These are phyloP conservation scores for Pulicaria dysenterica DNA, from an alignment of 129 eudicot species.

Conservation along the genomic window DNA sequence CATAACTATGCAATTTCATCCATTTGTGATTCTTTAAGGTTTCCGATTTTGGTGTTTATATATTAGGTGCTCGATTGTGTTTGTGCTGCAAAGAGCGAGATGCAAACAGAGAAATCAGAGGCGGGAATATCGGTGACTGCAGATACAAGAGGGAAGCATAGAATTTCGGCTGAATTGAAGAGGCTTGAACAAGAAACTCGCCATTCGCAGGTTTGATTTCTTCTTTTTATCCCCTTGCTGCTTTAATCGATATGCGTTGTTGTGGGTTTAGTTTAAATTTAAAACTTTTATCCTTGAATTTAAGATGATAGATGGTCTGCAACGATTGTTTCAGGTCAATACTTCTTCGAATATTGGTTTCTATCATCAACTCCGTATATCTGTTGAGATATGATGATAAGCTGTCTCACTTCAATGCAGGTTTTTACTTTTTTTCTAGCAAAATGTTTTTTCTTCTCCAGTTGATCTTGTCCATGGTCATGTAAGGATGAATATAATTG, in stretches of 20 bases:
- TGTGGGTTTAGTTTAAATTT: slow-evolving; percentile 27
- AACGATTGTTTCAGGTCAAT: background rate
- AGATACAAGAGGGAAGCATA: slow-evolving; percentile 77
- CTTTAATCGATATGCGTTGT: too few relatives aligned
- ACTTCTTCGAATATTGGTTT: background rate
- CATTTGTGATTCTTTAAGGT: slow-evolving; percentile 35
- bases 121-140: slow-evolving; percentile 45
- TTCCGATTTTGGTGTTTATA: slow-evolving; percentile 21
- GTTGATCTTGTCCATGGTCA: too few relatives aligned
- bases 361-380: slow-evolving; percentile 1
- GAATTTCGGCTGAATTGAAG: slow-evolving; percentile 79
- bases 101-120: slow-evolving; percentile 54
- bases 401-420: background rate
- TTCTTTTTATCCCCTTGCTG: too few relatives aligned
- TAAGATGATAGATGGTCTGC: slow-evolving; percentile 11
- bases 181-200: slow-evolving; percentile 84
- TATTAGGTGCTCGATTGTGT: background rate
- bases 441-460: too few relatives aligned
- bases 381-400: slow-evolving; percentile 2
- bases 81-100: slow-evolving; percentile 18
- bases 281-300: background rate
- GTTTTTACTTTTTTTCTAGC: too few relatives aligned
- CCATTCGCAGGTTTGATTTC: slow-evolving; percentile 58
- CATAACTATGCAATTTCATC: slow-evolving; percentile 11
- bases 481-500: slow-evolving; percentile 13